Conservation (phyloP, 805 yeast genomes). For the Candida suzukii region DNA sequence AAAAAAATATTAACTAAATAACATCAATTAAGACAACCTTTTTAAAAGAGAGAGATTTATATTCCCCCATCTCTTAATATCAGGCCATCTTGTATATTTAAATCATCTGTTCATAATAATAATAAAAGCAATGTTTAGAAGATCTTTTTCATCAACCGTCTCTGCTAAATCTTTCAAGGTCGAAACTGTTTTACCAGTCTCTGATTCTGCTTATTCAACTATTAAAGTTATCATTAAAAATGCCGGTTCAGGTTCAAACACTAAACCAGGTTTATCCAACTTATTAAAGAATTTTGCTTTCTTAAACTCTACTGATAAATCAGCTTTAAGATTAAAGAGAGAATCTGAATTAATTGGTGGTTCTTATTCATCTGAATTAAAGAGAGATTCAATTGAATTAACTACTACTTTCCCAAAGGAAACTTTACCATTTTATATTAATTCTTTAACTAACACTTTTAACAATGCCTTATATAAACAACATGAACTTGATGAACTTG, state of each 20-base stretch:
- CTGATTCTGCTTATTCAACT: conserved; percentile 62
- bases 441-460: conserved; percentile 70
- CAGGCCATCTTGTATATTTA: too few species aligned
- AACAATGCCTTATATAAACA: conserved; percentile 68
- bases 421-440: conserved; percentile 87
- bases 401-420: conserved; percentile 78
- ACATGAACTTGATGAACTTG: conserved; percentile 79
- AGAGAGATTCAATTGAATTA: conserved; percentile 80
- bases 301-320: conserved; percentile 72
- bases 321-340: conserved; percentile 89
- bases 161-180: conserved; percentile 39
- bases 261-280: conserved; percentile 78
- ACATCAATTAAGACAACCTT: too few species aligned
- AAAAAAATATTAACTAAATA: too few species aligned
- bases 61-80: too few species aligned
- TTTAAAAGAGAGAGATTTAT: too few species aligned
- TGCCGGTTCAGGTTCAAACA: conserved; percentile 63
- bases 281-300: conserved; percentile 77
- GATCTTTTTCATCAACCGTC: conserved; percentile 28
- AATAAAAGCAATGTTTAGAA: not conserved
- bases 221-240: conserved; percentile 71
- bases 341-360: conserved; percentile 95
- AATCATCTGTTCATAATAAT: too few species aligned
- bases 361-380: conserved; percentile 54
- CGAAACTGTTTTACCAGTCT: conserved; percentile 30